Base-by-base conservation (phyloP, 805 yeast genomes). In the Candida loeiensis region DNA sequence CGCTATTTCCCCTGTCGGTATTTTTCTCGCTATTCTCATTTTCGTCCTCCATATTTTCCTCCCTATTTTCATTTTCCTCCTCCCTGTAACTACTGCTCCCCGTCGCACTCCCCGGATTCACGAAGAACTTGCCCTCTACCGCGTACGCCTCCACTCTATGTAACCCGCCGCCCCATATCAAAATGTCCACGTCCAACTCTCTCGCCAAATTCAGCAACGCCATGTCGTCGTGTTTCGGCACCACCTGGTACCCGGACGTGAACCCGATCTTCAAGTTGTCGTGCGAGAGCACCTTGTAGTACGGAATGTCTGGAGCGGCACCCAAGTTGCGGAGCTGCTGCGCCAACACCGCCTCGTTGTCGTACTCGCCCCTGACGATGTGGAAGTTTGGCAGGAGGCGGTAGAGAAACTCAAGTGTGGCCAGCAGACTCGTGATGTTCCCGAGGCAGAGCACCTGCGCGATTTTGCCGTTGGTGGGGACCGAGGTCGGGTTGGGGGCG, bases 81-180 rank as follows among this genome's bases (percentile, higher is more conserved):
- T 80, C 82, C 36, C 59, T 64, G 22, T 85, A 74, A 31, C 75
- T 74, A 48, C 75, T 79, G 0, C 97, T 96, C 18, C 99, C 99
- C 0, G 97, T 90, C 30, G 95, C 95, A 56, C 95, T 84, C 0
- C 99, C 99, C 0, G 99, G 98, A 58, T 87, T 91, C n/a, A 93
- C 75, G 55, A 93, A 93, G 59, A 90, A 87, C 61, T 86, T 87
- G 16, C 95, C 95, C 48, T 89, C 98, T 43, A 90, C 66, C 7
- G 93, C 85, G 55, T 89, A 91, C 0, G 97, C 96, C 56, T 91
- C 98, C 4, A 88, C 95, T 48, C 80, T 78, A 58, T 88, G 95
- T 14, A 39, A 32, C 2, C 95, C 84, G 0, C 96, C 95, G 11
- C 98, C 97, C 85, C 93, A 88, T 11, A 93, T 70, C 48, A 93